Evolutionary conservation across 2,329 filamentous ascomycete species (phyloP).

Genomic region (Microdochium nivale): DNA sequence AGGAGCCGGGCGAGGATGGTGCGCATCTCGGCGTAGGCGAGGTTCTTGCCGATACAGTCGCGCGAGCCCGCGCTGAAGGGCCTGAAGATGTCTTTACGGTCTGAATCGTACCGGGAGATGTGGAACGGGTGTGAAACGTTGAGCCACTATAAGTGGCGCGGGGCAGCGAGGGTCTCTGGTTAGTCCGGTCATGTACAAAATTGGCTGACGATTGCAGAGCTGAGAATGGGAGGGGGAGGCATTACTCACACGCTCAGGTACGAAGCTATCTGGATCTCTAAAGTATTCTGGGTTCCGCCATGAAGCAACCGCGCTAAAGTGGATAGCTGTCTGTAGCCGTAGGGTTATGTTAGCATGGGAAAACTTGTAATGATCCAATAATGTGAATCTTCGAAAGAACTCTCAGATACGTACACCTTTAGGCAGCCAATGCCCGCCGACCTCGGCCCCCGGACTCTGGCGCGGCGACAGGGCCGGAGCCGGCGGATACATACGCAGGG

Average conservation of each 20-base stretch:
- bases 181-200: too few relatives aligned
- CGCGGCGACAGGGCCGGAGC: constrained; percentile 18
- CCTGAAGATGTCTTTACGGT: constrained; percentile 7
- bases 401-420: constrained; percentile 1
- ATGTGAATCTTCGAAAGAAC: not conserved
- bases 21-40: too few relatives aligned
- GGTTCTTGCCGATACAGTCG: constrained; percentile 12
- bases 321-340: not conserved
- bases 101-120: constrained; percentile 4
- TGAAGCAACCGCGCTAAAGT: not conserved
- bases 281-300: not conserved
- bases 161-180: not conserved
- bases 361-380: not conserved
- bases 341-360: not conserved
- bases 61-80: constrained; percentile 11
- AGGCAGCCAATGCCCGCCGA: constrained; percentile 8
- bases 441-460: constrained; percentile 11
- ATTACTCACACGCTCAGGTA: not conserved
- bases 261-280: not conserved
- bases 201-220: not conserved
- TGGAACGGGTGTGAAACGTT: constrained; percentile 4
- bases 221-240: not conserved
- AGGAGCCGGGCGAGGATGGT: constrained; percentile 25
- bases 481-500: constrained; percentile 20
- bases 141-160: not conserved